Conservation (phyloP, 1,284 basidiomycete genomes). For the Phellopilus nigrolimitatus region DNA sequence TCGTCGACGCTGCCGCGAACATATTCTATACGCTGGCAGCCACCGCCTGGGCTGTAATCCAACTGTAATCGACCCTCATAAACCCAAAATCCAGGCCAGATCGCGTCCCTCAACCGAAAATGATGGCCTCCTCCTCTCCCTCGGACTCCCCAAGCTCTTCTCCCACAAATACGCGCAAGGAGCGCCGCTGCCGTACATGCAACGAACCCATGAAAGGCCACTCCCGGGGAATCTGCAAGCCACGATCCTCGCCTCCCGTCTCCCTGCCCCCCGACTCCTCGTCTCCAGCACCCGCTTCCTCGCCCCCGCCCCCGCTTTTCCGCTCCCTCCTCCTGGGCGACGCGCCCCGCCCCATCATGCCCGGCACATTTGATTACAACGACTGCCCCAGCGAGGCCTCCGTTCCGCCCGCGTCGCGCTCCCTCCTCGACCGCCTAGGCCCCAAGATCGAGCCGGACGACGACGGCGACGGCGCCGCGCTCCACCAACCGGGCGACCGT, state of each 20-base stretch:
- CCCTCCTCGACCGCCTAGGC: slow-evolving; percentile 18
- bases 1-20: too few species aligned
- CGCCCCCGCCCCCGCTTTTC: slow-evolving; percentile 4
- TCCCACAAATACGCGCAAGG: slow-evolving; percentile 3
- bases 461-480: too few species aligned
- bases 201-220: slow-evolving; percentile 21
- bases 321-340: neutral
- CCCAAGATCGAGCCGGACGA: slow-evolving; percentile 19
- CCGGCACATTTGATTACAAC: slow-evolving; percentile 4
- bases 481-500: too few species aligned
- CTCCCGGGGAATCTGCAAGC: slow-evolving; percentile 10
- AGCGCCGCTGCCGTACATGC: slow-evolving; percentile 18
- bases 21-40: too few species aligned
- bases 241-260: neutral
- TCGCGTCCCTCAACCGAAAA: too few species aligned
- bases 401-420: slow-evolving; percentile 2
- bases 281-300: slow-evolving; percentile 4
- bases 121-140: slow-evolving; percentile 8
- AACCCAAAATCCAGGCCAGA: neutral
- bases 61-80: too few species aligned
- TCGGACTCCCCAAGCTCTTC: too few species aligned
- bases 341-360: slow-evolving; percentile 14
- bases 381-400: slow-evolving; percentile 17
- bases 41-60: too few species aligned
- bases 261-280: too few species aligned